phyloP scores from a whole-genome alignment of 345 rosid species.

The Syzygium grande region DNA sequence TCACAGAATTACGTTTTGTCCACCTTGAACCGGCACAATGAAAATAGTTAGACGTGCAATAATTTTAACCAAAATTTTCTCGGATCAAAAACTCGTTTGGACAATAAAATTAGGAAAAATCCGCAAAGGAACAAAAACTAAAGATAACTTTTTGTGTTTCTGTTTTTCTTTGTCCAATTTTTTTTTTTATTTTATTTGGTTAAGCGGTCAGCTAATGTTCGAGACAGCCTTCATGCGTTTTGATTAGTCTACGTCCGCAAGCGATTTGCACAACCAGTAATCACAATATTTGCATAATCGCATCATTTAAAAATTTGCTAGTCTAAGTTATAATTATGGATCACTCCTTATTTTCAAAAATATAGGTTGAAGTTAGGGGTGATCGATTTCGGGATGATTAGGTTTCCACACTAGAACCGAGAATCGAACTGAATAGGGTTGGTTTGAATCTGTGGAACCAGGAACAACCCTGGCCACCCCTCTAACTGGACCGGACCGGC shows the following conservation, averaged over 20 bases:
- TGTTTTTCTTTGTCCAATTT: neutral
- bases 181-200: neutral
- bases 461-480: too few species aligned
- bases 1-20: neutral
- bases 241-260: neutral
- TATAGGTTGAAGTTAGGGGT: neutral
- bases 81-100: neutral
- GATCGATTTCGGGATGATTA: neutral
- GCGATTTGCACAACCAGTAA: neutral
- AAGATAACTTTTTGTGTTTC: neutral
- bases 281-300: neutral
- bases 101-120: neutral
- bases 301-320: neutral
- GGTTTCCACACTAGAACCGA: neutral
- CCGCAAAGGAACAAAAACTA: neutral
- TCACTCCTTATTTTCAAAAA: neutral
- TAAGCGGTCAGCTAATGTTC: neutral
- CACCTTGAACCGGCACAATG: neutral
- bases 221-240: neutral
- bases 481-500: accelerated
- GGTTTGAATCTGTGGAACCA: too few species aligned
- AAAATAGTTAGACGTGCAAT: neutral
- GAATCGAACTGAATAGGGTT: too few species aligned
- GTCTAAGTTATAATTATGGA: neutral
- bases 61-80: neutral